Conservation (phyloP, 768 basidiomycete species). For the Trametes cinnabarina region DNA sequence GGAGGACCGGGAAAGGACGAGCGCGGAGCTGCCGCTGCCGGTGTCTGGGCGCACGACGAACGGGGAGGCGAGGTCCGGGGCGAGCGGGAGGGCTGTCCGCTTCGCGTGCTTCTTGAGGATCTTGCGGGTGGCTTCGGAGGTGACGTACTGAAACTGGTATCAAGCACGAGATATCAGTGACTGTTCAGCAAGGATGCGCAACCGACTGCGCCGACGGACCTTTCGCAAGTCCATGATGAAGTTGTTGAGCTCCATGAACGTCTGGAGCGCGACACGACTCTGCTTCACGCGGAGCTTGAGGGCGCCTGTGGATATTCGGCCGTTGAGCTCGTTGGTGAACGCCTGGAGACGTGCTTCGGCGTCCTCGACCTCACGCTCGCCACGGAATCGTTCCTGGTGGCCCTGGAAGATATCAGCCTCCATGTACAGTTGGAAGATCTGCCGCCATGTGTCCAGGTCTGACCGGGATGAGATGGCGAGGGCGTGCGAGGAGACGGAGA, state of each 20-base stretch:
- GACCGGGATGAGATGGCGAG: slow-evolving; percentile 28
- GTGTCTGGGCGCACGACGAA: slow-evolving; percentile 11
- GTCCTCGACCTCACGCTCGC: slow-evolving; percentile 69
- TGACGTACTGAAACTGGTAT: slow-evolving; percentile 77
- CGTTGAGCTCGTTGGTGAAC: slow-evolving; percentile 59
- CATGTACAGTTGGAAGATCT: slow-evolving; percentile 84
- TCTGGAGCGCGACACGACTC: slow-evolving; percentile 42
- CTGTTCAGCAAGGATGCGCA: background rate
- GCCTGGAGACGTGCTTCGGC: slow-evolving; percentile 63
- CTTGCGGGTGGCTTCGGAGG: slow-evolving; percentile 86
- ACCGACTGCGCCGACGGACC: slow-evolving; percentile 35
- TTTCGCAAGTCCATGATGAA: slow-evolving; percentile 81
- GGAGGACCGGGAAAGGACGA: slow-evolving; percentile 1
- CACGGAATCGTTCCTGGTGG: slow-evolving; percentile 57
- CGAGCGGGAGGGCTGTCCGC: slow-evolving; percentile 76
- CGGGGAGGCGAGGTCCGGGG: slow-evolving; percentile 30
- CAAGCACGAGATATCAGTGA: background rate
- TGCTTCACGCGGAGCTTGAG: slow-evolving; percentile 50
- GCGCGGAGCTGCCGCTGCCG: background rate
- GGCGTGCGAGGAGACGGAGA: slow-evolving; percentile 22
- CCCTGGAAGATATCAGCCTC: slow-evolving; percentile 86
- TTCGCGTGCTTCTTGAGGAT: slow-evolving; percentile 95
- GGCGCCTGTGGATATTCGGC: slow-evolving; percentile 43
- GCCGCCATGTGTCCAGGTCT: slow-evolving; percentile 86
- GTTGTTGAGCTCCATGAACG: slow-evolving; percentile 63